Percentiles rank a stretch among this genome's conserved stretches.
Evolutionary conservation across 495 filamentous ascomycete species (phyloP).

Genomic region (Podospora bellae-mahoneyi): DNA sequence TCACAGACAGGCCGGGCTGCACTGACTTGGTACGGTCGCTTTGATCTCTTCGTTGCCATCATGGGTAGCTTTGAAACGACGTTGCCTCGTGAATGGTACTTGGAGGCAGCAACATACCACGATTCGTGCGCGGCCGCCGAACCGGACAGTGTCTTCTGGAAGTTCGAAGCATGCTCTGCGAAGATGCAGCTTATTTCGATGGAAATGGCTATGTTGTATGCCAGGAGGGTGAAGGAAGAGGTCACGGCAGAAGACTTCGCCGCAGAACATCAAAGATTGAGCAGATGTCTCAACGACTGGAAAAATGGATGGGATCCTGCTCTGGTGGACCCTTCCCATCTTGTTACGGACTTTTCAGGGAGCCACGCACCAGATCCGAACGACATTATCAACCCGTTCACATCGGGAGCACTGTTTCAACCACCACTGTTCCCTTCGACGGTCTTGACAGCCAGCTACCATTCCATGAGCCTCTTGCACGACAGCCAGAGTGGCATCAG

Average conservation of each 20-base stretch:
- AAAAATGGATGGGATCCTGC: conserved; percentile 55
- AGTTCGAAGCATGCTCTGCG: conserved; percentile 61
- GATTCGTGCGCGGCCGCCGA: conserved; percentile 53
- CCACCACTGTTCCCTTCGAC: conserved; percentile 69
- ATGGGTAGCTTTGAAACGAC: conserved; percentile 74
- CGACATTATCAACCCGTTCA: conserved; percentile 70
- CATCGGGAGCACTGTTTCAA: conserved; percentile 61
- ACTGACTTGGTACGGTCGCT: conserved; percentile 82
- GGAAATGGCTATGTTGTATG: conserved; percentile 77
- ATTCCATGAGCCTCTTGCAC: conserved; percentile 75
- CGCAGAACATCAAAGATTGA: conserved; percentile 56
- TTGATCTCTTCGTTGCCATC: conserved; percentile 80
- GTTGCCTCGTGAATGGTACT: conserved; percentile 78
- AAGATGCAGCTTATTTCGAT: conserved; percentile 70
- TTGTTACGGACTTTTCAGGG: conserved; percentile 57
- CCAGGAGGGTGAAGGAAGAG: conserved; percentile 59
- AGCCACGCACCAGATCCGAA: conserved; percentile 50
- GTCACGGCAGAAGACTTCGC: conserved; percentile 64
- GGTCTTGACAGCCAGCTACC: conserved; percentile 70
- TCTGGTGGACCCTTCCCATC: conserved; percentile 55
- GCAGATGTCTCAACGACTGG: conserved; percentile 52
- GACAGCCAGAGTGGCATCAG: conserved; percentile 63
- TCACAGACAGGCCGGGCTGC: conserved; percentile 65
- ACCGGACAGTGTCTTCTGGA: conserved; percentile 61
- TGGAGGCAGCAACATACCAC: conserved; percentile 60